These are phyloP conservation scores for Salvia sclarea DNA, from an alignment of 305 asterid genomes.

Conservation along the genomic window DNA sequence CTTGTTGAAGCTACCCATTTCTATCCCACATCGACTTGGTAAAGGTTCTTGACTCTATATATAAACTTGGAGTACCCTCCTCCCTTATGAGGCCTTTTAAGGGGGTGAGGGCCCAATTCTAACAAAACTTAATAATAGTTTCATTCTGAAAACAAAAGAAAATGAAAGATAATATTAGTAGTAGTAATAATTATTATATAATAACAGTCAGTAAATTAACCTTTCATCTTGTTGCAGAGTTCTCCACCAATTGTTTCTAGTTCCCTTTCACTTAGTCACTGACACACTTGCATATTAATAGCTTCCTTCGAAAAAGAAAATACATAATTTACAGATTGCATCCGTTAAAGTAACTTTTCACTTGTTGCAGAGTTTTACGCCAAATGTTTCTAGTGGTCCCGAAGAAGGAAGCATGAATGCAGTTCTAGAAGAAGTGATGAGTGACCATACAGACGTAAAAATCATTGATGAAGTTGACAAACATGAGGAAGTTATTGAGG, in stretches of 20 bases:
- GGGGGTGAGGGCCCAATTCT: too few relatives aligned
- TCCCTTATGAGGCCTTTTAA: too few relatives aligned
- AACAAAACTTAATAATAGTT: neutral
- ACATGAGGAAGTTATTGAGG: constrained; percentile 32
- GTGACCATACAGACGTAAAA: constrained; percentile 14
- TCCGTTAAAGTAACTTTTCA: neutral
- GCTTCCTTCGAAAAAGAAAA: neutral
- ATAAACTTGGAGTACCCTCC: too few relatives aligned
- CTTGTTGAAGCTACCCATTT: neutral
- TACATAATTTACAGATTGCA: neutral
- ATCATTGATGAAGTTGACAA: constrained; percentile 18
- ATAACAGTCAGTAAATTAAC: neutral
- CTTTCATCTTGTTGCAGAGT: constrained; percentile 34
- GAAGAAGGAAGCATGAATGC: constrained; percentile 23
- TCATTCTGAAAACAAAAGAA: neutral
- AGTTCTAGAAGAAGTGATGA: constrained; percentile 23
- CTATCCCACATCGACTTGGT: too few relatives aligned
- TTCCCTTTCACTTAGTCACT: neutral
- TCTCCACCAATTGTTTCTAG: constrained; percentile 19
- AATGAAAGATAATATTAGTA: neutral
- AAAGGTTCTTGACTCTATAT: too few relatives aligned
- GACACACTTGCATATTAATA: neutral
- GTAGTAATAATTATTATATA: neutral
- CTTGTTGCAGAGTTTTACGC: constrained; percentile 29
- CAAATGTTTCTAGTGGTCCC: constrained; percentile 19